Evolutionary conservation across 148 eudicot species (phyloP).

Genomic region (Arbutus unedo): DNA sequence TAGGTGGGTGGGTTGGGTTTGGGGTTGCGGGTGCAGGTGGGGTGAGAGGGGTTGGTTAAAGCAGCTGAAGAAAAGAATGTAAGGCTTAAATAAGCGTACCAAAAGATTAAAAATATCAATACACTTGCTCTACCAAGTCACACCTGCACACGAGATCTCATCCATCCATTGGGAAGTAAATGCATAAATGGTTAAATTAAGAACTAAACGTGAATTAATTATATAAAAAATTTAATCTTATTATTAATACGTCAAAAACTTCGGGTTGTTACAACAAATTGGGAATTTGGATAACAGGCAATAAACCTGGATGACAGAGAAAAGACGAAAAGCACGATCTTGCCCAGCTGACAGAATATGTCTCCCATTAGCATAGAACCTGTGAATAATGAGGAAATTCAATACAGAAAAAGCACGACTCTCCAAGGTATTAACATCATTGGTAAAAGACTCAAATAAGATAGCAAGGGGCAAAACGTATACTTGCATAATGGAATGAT

Average conservation of each 20-base stretch:
- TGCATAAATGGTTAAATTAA: too few relatives aligned
- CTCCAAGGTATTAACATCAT: background rate
- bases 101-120: background rate
- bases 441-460: background rate
- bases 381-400: conserved; percentile 23
- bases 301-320: conserved; percentile 84
- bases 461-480: background rate
- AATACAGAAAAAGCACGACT: background rate
- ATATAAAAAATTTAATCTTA: too few relatives aligned
- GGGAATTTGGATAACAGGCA: background rate
- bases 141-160: too few relatives aligned
- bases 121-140: too few relatives aligned
- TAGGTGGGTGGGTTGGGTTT: background rate
- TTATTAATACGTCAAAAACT: too few relatives aligned
- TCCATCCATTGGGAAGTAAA: too few relatives aligned
- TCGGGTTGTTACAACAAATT: too few relatives aligned
- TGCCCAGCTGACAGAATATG: conserved; percentile 98
- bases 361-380: conserved; percentile 93
- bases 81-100: background rate
- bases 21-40: too few relatives aligned
- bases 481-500: background rate
- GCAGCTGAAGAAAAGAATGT: background rate
- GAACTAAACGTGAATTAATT: too few relatives aligned
- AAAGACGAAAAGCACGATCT: conserved; percentile 98
- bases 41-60: background rate